Evolutionary conservation across 1,284 basidiomycete genomes (phyloP).

Genomic region (Acaromyces ingoldii): DNA sequence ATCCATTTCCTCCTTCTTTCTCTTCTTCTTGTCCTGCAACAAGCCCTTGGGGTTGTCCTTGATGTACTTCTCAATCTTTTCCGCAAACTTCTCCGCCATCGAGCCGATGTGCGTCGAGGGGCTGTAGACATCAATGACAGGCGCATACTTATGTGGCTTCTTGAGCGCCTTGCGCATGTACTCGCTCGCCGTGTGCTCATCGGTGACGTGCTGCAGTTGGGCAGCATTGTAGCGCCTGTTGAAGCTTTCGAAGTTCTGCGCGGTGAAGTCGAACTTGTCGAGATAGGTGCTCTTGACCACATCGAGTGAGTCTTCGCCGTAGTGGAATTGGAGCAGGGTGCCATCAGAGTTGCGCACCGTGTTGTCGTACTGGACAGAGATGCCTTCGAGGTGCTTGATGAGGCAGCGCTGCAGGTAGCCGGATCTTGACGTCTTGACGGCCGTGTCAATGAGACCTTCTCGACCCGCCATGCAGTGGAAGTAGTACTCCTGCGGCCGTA

Average conservation of each 20-base stretch:
- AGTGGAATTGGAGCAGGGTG: conserved; percentile 91
- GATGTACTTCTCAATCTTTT: conserved; percentile 73
- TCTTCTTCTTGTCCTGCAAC: conserved; percentile 60
- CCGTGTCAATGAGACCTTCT: conserved; percentile 97
- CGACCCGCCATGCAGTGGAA: conserved; percentile 99
- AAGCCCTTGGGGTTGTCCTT: conserved; percentile 72
- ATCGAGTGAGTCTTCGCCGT: conserved; percentile 94
- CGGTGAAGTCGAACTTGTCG: conserved; percentile 87
- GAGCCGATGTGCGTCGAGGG: conserved; percentile 79
- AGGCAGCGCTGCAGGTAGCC: conserved; percentile 97
- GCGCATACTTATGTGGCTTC: conserved; percentile 68
- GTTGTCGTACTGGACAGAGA: conserved; percentile 94
- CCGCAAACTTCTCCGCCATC: conserved; percentile 88
- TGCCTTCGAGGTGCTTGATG: conserved; percentile 96
- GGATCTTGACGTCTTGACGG: conserved; percentile 97
- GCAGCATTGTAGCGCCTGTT: conserved; percentile 65
- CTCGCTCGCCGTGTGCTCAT: conserved; percentile 63
- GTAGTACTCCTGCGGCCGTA: conserved; percentile 98
- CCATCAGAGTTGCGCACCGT: conserved; percentile 93
- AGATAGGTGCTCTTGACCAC: conserved; percentile 69
- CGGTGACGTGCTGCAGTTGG: conserved; percentile 61
- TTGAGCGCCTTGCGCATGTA: conserved; percentile 92
- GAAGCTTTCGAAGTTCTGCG: conserved; percentile 77
- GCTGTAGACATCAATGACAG: conserved; percentile 70
- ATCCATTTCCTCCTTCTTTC: conserved; percentile 53